These are phyloP conservation scores for Diplodia mutila DNA, from an alignment of 2,329 filamentous ascomycete genomes.

Conservation along the genomic window DNA sequence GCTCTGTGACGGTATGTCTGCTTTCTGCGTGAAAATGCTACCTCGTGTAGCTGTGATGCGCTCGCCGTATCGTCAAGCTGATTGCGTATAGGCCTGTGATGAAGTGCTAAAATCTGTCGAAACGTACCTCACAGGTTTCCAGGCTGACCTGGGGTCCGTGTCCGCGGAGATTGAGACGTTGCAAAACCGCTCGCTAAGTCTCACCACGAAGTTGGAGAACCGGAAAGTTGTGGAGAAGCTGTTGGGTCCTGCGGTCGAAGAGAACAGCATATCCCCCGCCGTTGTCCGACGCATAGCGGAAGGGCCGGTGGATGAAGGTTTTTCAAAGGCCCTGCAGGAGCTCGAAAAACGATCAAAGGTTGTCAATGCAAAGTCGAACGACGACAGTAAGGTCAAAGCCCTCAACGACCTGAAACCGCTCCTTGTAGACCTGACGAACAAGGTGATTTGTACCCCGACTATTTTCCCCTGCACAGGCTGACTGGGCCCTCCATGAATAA, in stretches of 20 bases:
- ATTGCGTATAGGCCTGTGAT: slow-evolving; percentile 68
- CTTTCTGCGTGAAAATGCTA: neutral
- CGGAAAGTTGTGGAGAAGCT: slow-evolving; percentile 86
- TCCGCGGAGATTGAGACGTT: slow-evolving; percentile 94
- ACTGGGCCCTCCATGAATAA: neutral
- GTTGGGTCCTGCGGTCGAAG: slow-evolving; percentile 85
- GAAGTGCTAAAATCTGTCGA: slow-evolving; percentile 93
- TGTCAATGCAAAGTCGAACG: slow-evolving; percentile 69
- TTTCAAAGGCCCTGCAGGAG: slow-evolving; percentile 81
- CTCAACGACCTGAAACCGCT: slow-evolving; percentile 83
- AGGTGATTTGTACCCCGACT: slow-evolving; percentile 54
- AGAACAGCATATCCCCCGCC: slow-evolving; percentile 83
- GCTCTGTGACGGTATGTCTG: slow-evolving; percentile 66
- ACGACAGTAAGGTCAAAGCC: slow-evolving; percentile 71
- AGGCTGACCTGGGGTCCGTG: slow-evolving; percentile 87
- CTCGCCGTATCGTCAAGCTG: neutral
- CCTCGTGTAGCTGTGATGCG: neutral
- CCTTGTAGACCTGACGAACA: slow-evolving; percentile 79
- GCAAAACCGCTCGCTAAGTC: slow-evolving; percentile 79
- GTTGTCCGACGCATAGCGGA: slow-evolving; percentile 85
- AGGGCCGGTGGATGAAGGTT: slow-evolving; percentile 85
- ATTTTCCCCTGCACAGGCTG: neutral
- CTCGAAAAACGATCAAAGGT: slow-evolving; percentile 76
- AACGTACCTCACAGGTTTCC: slow-evolving; percentile 87
- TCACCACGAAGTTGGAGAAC: slow-evolving; percentile 87